Base-by-base conservation (phyloP, 2,329 filamentous ascomycete species). In the Sphaerulina musiva region DNA sequence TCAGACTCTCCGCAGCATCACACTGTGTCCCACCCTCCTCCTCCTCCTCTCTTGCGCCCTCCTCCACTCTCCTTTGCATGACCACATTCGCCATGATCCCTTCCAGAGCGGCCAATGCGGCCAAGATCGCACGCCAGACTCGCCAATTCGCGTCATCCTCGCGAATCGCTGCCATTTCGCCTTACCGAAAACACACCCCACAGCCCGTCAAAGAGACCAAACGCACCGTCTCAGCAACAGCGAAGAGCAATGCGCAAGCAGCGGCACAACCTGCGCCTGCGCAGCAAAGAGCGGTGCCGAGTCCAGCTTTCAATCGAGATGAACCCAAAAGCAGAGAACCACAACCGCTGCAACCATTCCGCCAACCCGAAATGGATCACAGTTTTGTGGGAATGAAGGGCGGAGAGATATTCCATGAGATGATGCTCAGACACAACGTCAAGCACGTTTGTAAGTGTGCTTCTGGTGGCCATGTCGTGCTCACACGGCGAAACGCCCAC, bases 341-440 rank as follows among this genome's bases (percentile, higher is more conserved):
- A 51, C 72, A 75, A 62, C 75, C 74, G 41, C 65, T 77, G 62
- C 70, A 72, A 66, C 73, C 73, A 50, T 76, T 72, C 67, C 68
- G 70, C 56, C 68, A 72, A 51, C 75, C 72, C 20, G 75, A 77
- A 62, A 76, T 78, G 75, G 76, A 78, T 67, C 76, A 78, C 64
- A 76, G 74, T 57, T 95, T 97, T 73, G 89, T 97, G 68, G 92
- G 92, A 60, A 92, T 91, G 80, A 95, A 84, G 47, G 92, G 93
- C 69, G 93, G 93, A 69, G 86, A 96, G 73, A 96, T 97, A 65
- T 95, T 97, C 74, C 91, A 97, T 73, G 92, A 97, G 76, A 97
- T 97, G 92, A 96, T 98, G 91, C 80, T 95, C 58, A 81, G 92
- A 68, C 87, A 92, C 65, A 82, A 79, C 64, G 92, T 98, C 53